Evolutionary conservation across 441 rosid species (phyloP).

Genomic region (Euphorbia celastroides): DNA sequence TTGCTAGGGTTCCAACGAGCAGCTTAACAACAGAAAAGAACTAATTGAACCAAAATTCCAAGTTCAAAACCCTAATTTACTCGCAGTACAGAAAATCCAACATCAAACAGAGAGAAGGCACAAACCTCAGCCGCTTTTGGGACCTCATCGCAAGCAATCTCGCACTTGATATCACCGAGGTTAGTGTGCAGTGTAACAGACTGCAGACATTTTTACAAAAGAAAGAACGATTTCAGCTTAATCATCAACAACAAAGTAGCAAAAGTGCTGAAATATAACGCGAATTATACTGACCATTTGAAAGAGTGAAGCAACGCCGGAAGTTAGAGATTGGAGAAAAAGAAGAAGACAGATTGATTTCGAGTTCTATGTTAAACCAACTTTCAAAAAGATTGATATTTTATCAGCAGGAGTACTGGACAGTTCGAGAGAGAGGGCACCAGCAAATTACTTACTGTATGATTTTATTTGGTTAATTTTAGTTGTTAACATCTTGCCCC

Average conservation of each 20-base stretch:
- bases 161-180: constrained; percentile 97
- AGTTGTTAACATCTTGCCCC: no score
- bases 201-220: constrained; percentile 29
- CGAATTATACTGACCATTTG: constrained; percentile 15
- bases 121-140: constrained; percentile 85
- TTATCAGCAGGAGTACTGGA: not conserved
- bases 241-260: not conserved
- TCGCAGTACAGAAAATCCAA: not conserved
- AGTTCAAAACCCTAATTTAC: not conserved
- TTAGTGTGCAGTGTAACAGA: constrained; percentile 93
- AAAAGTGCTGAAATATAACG: constrained; percentile 6
- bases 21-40: not conserved
- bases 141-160: constrained; percentile 91
- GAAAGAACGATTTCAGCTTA: not conserved
- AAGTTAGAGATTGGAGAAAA: not conserved
- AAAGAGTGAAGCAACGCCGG: not conserved
- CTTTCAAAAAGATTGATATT: not conserved
- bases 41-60: not conserved
- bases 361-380: not conserved
- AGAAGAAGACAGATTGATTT: not conserved
- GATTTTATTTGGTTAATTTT: no score
- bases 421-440: not conserved
- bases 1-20: not conserved
- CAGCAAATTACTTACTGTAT: no score
- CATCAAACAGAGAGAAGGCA: not conserved